Conservation (phyloP, 2,329 filamentous ascomycete genomes). For the Fusarium guadeloupense region DNA sequence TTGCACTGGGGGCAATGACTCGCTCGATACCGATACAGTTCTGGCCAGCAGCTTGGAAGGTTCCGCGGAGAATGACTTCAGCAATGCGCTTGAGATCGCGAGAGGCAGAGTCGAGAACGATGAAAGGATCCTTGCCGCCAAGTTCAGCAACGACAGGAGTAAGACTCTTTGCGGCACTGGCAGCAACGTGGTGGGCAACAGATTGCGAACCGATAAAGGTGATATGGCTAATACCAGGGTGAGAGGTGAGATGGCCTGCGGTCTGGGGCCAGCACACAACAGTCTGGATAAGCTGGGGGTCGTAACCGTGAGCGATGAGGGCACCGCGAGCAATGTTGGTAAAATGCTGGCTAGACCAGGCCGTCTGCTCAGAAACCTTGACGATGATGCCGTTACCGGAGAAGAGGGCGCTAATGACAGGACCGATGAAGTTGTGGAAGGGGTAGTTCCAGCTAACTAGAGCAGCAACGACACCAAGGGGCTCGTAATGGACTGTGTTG, state of each 20-base stretch:
- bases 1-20: constrained; percentile 79
- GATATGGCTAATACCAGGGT: constrained; percentile 84
- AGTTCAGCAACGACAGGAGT: constrained; percentile 91
- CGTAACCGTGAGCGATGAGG: constrained; percentile 82
- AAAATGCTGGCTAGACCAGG: constrained; percentile 91
- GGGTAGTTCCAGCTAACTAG: constrained; percentile 98
- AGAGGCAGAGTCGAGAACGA: constrained; percentile 82
- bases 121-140: constrained; percentile 92
- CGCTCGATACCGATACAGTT: constrained; percentile 98
- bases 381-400: constrained; percentile 91
- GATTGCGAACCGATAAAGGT: constrained; percentile 94
- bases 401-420: constrained; percentile 90
- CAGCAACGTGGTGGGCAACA: constrained; percentile 88
- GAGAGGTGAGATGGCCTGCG: constrained; percentile 83
- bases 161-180: constrained; percentile 84
- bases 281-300: constrained; percentile 82
- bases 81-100: constrained; percentile 75
- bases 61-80: constrained; percentile 87
- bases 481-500: constrained; percentile 90
- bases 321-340: constrained; percentile 80
- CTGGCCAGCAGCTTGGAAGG: constrained; percentile 94
- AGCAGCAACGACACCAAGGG: constrained; percentile 89
- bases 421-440: constrained; percentile 94
- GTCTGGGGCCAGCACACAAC: constrained; percentile 88
- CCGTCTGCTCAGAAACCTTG: constrained; percentile 94